Evolutionary conservation across 148 eudicot genomes (phyloP).

Genomic region (Polygonum maritimum): DNA sequence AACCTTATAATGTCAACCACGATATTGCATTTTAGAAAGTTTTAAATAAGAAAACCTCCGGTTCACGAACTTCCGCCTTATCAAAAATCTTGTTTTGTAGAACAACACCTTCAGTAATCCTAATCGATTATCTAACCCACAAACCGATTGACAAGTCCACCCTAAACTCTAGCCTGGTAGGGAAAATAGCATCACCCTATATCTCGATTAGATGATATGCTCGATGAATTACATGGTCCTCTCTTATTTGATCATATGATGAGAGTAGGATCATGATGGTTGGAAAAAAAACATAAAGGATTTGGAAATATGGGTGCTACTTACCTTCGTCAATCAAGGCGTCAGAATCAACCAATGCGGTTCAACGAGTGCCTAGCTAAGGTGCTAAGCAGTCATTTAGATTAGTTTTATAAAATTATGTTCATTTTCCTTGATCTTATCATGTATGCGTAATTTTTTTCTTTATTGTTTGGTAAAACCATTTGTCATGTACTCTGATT

Average conservation of each 20-base stretch:
- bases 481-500: not conserved
- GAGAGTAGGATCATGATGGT: not conserved
- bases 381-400: not conserved
- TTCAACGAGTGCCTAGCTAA: not conserved
- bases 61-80: too few relatives aligned
- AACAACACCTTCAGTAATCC: too few relatives aligned
- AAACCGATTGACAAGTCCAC: not conserved
- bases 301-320: not conserved
- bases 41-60: too few relatives aligned
- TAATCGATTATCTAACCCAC: not conserved
- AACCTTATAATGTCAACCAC: too few relatives aligned
- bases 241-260: too few relatives aligned
- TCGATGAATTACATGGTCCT: too few relatives aligned
- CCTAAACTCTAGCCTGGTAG: not conserved
- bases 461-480: not conserved
- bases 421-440: not conserved
- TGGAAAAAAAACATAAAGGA: not conserved
- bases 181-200: too few relatives aligned
- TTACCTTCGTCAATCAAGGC: not conserved
- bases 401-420: not conserved
- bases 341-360: not conserved
- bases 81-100: too few relatives aligned
- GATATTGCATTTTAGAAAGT: too few relatives aligned
- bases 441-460: not conserved
- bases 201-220: too few relatives aligned